These are phyloP conservation scores for Aspergillus brasiliensis DNA, from an alignment of 2,329 filamentous ascomycete genomes.

Conservation along the genomic window DNA sequence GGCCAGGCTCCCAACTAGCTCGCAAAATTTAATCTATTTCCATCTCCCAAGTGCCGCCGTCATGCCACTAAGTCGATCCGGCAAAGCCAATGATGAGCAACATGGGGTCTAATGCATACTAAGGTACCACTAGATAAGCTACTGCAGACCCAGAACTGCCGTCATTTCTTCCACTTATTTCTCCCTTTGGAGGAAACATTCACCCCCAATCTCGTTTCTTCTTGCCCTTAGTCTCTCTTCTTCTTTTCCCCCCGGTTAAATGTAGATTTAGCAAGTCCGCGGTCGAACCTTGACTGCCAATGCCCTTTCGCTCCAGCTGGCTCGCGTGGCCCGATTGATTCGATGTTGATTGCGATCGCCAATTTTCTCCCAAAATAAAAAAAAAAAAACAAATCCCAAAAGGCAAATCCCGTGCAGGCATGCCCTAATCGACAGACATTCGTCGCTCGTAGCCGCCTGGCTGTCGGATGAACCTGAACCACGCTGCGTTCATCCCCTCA, in stretches of 20 bases:
- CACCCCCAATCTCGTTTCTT: too few species aligned
- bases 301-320: neutral
- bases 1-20: too few species aligned
- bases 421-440: neutral
- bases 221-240: too few species aligned
- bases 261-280: neutral
- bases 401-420: neutral
- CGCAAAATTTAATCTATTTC: too few species aligned
- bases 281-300: neutral
- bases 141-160: neutral
- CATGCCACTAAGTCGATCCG: neutral
- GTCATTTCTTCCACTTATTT: neutral
- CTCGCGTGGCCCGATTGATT: neutral
- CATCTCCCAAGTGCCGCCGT: neutral
- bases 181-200: too few species aligned
- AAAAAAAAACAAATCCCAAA: too few species aligned
- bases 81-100: neutral
- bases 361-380: neutral
- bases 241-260: too few species aligned
- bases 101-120: neutral
- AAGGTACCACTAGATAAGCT: slow-evolving; percentile 1
- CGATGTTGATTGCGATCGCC: neutral
- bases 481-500: neutral
- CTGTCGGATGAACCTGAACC: neutral
- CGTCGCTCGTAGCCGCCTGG: neutral